phyloP scores from a whole-genome alignment of 768 basidiomycete species.

The Mycena chlorophos region DNA sequence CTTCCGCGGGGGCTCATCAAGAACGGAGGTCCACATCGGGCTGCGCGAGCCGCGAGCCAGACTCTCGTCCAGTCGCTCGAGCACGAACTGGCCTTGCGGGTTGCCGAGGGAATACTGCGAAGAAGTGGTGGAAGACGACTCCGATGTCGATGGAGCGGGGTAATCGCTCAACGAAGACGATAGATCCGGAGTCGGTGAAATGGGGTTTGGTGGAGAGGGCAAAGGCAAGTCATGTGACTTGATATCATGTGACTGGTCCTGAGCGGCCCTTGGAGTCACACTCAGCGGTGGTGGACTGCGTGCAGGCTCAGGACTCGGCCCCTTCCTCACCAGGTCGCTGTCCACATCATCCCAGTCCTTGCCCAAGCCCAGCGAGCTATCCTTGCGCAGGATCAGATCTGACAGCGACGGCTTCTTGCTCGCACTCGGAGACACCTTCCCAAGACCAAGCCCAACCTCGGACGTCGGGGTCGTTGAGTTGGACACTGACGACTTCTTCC shows the following conservation, averaged over 20 bases:
- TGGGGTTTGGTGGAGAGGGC: slow-evolving; percentile 54
- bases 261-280: too few species aligned
- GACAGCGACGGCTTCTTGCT: slow-evolving; percentile 68
- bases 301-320: not conserved
- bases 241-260: too few species aligned
- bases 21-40: slow-evolving; percentile 57
- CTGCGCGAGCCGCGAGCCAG: slow-evolving; percentile 62
- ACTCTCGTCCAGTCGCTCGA: slow-evolving; percentile 72
- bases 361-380: slow-evolving; percentile 45
- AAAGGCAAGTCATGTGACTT: too few species aligned
- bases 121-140: slow-evolving; percentile 70
- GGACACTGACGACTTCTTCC: slow-evolving; percentile 51
- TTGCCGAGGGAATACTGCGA: slow-evolving; percentile 60
- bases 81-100: slow-evolving; percentile 51
- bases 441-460: too few species aligned
- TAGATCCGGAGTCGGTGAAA: slow-evolving; percentile 73
- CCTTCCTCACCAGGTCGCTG: slow-evolving; percentile 40
- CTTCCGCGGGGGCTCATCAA: slow-evolving; percentile 87
- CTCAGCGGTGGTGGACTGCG: slow-evolving; percentile 22
- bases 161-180: slow-evolving; percentile 76
- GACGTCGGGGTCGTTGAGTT: slow-evolving; percentile 37
- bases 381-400: slow-evolving; percentile 64
- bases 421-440: slow-evolving; percentile 37
- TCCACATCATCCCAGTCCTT: slow-evolving; percentile 68
- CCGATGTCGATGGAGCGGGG: slow-evolving; percentile 67